Base-by-base conservation (phyloP, 2,329 filamentous ascomycete species). In the Aspergillus clavatus region DNA sequence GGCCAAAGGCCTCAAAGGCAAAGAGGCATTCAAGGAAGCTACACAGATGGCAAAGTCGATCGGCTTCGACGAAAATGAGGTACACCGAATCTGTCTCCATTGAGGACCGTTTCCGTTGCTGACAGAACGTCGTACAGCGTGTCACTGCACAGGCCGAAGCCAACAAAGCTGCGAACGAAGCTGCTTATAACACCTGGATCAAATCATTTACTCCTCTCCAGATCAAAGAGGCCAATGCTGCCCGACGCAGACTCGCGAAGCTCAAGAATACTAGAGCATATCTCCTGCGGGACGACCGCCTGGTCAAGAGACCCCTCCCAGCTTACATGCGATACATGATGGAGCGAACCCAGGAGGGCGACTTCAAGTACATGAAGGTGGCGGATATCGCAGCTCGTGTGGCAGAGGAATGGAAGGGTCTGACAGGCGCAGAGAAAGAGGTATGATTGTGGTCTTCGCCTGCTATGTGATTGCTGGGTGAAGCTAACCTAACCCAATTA, bases 141-240 rank as follows among this genome's bases (percentile, higher is more conserved):
- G 78, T 76, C 60, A 74, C 77, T 53, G 73, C 77, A 39, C 52
- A 73, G 14, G 76, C 75, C 40, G 71, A 70, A 44, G 57, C 74
- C 47, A 74, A 72, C 52, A 72, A 61, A 16, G 69, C 66, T 31
- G 63, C 68, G 11, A 74, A 74, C 40, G 53, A 61, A 16, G 64
- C 66, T 16, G 69, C 67, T 11, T 76, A 75, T 57, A 67, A 75
- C 23, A 59, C 71, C 47, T 86, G 79, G 79, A 61, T 86, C 16
- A 61, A 74, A 24, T 66, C 62, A 3, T 65, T 82, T 57, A 78
- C 78, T 1, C 74, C 79, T 7, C 67, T 77, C 4, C 61, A 83
- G 57, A 84, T 86, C 54, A 68, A 68, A 37, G 47, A 70, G 3
- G 82, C 83, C 45, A 86, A 86, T 60, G 57, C 52, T 8, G 83